Evolutionary conservation across 805 yeast species (phyloP).

Genomic region (Wickerhamiella kurtzmanii): DNA sequence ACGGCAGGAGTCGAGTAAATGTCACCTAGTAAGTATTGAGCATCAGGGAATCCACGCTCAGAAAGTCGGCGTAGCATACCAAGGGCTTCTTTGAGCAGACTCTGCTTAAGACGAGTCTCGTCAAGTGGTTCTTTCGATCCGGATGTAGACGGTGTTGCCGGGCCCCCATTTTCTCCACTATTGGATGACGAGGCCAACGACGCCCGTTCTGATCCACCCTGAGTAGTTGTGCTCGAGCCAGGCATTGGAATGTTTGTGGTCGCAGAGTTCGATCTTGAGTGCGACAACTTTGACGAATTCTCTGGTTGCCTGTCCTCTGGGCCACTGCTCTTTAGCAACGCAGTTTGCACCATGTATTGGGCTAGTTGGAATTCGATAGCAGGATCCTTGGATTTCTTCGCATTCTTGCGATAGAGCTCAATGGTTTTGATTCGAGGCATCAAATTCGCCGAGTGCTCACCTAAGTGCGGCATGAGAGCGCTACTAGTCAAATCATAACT

Average conservation of each 20-base stretch:
- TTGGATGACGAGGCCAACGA: neutral
- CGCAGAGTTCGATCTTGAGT: neutral
- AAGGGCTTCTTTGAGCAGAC: slow-evolving; percentile 65
- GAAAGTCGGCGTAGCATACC: slow-evolving; percentile 55
- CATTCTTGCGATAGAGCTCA: slow-evolving; percentile 76
- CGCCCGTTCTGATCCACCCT: too few species aligned
- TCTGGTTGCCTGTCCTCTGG: too few species aligned
- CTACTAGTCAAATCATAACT: neutral
- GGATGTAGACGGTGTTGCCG: neutral
- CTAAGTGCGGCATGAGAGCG: slow-evolving; percentile 15
- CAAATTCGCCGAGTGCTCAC: slow-evolving; percentile 26
- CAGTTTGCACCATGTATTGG: slow-evolving; percentile 77
- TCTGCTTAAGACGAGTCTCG: slow-evolving; percentile 23
- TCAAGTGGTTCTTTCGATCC: neutral
- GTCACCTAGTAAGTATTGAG: slow-evolving; percentile 87
- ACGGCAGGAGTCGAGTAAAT: slow-evolving; percentile 74
- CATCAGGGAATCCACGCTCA: slow-evolving; percentile 73
- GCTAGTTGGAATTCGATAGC: slow-evolving; percentile 81
- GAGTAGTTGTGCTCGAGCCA: too few species aligned
- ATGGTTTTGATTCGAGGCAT: slow-evolving; percentile 71
- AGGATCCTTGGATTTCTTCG: slow-evolving; percentile 74
- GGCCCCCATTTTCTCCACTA: neutral
- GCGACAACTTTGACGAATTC: neutral
- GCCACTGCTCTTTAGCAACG: slow-evolving; percentile 39
- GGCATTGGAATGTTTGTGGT: too few species aligned